Base-by-base conservation (phyloP, 257 asterid species). In the Jaltomata sinuosa region DNA sequence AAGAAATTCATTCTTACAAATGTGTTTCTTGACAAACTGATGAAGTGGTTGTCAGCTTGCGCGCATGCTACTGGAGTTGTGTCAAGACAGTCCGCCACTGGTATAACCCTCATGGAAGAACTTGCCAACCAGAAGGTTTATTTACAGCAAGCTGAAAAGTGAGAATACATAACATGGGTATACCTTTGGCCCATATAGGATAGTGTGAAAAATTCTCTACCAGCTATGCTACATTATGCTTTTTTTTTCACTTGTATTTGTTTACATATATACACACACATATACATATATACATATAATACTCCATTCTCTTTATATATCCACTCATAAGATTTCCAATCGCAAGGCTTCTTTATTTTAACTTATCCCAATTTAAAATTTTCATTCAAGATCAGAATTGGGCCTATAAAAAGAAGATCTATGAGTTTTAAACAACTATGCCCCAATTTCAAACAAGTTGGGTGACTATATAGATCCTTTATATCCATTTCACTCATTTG, bases 121-220 rank as follows among this genome's bases (percentile, higher is more conserved):
- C 99, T 94, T 96, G 99, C 79, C 94, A 92, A 72, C 99, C 97
- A 11, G 97, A 92, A 62, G 98, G 98, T 86, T 96, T 96, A 87
- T 93, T 91, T 55, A 96, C 88, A 89, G 93, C 98, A 86, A 94
- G 89, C 99, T 96, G 97, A 85, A 89, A 22, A 80, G 55, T 72
- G 80, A 72, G 34, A 72, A 42, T 40, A 31, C 82, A 74, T 77
- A 77, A 32, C 29, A 77, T 77, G 42, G 49, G 49, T 77, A 27
- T 29, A 49, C 62, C 29, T 50, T 27, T 29, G 40, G 81, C 27
- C 16, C 59, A 25, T 76, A 74, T 8, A 16, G 59, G 40, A 74
- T 16, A 45, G 40, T 45, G 25, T 8, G 59, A 72, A 49, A 47
- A 74, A 45, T 45, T 25, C 81, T 47, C 59, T 74, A 74, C 40